These are phyloP conservation scores for Gorgonomyces haynaldii DNA, from an alignment of 192 early-diverging fungal species.

Conservation along the genomic window DNA sequence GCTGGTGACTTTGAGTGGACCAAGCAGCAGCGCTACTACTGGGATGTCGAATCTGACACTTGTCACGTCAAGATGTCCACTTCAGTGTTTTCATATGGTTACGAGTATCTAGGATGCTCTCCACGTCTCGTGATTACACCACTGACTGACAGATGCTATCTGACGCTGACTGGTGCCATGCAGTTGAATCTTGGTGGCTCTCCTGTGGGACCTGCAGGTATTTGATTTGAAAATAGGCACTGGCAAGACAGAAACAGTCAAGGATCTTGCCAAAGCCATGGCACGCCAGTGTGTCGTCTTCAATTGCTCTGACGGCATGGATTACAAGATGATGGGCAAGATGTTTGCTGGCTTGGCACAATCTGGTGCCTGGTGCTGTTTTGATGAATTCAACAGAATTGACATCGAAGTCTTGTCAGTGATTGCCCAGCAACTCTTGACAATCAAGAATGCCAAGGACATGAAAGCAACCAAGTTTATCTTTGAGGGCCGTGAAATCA, in stretches of 20 bases:
- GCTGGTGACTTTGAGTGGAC: slow-evolving; percentile 49
- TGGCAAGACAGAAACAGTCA: slow-evolving; percentile 54
- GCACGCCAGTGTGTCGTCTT: slow-evolving; percentile 52
- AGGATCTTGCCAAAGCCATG: slow-evolving; percentile 50
- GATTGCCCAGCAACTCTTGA: slow-evolving; percentile 50
- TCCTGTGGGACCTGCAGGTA: slow-evolving; percentile 42
- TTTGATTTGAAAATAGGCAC: too few species aligned
- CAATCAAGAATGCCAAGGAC: slow-evolving; percentile 51
- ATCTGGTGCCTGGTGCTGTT: slow-evolving; percentile 52
- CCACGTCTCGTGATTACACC: slow-evolving; percentile 52
- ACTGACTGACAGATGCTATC: slow-evolving; percentile 49
- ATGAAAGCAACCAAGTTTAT: slow-evolving; percentile 42
- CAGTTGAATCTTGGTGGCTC: slow-evolving; percentile 48
- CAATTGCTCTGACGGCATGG: slow-evolving; percentile 54
- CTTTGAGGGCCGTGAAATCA: slow-evolving; percentile 48
- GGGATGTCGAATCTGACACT: slow-evolving; percentile 46
- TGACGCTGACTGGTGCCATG: slow-evolving; percentile 53
- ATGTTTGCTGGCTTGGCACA: slow-evolving; percentile 54
- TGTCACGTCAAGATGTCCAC: slow-evolving; percentile 48
- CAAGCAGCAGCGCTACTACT: slow-evolving; percentile 51
- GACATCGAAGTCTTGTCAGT: slow-evolving; percentile 53
- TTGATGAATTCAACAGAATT: slow-evolving; percentile 56
- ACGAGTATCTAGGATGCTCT: slow-evolving; percentile 51
- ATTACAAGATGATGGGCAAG: slow-evolving; percentile 61
- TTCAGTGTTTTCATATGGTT: slow-evolving; percentile 45